Evolutionary conservation across 148 eudicot genomes (phyloP).

Genomic region (Chenopodium formosanum): DNA sequence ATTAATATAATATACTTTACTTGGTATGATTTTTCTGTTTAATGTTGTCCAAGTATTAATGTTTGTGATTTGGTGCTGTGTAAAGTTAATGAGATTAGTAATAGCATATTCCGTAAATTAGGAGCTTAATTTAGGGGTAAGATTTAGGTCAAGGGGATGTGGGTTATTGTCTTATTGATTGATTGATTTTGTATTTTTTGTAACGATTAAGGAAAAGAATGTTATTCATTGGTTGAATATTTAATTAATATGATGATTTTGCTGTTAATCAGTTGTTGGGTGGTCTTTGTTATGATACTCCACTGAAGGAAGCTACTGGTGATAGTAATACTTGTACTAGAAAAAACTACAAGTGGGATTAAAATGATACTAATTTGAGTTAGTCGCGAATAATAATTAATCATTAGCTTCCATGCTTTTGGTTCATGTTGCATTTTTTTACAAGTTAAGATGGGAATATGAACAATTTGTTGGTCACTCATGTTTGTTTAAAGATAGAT

Average conservation of each 20-base stretch:
- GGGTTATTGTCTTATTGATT: neutral
- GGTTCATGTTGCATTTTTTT: slow-evolving; percentile 5
- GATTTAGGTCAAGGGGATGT: neutral
- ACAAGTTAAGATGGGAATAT: neutral
- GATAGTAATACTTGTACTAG: neutral
- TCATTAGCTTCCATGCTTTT: slow-evolving; percentile 1
- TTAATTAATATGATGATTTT: slow-evolving; percentile 4
- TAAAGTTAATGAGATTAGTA: neutral
- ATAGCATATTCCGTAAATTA: slow-evolving; percentile 12
- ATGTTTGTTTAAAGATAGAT: neutral
- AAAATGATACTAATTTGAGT: slow-evolving; percentile 8
- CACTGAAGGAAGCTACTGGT: neutral
- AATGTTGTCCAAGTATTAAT: neutral
- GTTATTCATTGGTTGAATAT: neutral
- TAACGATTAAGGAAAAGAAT: neutral
- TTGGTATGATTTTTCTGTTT: neutral
- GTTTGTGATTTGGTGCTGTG: slow-evolving; percentile 8
- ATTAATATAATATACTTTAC: neutral
- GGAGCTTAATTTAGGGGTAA: slow-evolving; percentile 12
- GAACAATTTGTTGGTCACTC: slow-evolving; percentile 2
- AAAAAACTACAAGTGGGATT: slow-evolving; percentile 3
- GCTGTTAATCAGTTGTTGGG: slow-evolving; percentile 18
- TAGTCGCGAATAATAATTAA: neutral
- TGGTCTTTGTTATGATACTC: slow-evolving; percentile 13
- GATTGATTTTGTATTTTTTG: neutral